Conservation (phyloP, 164 flowering plant genomes). For the Akebia trifoliata region DNA sequence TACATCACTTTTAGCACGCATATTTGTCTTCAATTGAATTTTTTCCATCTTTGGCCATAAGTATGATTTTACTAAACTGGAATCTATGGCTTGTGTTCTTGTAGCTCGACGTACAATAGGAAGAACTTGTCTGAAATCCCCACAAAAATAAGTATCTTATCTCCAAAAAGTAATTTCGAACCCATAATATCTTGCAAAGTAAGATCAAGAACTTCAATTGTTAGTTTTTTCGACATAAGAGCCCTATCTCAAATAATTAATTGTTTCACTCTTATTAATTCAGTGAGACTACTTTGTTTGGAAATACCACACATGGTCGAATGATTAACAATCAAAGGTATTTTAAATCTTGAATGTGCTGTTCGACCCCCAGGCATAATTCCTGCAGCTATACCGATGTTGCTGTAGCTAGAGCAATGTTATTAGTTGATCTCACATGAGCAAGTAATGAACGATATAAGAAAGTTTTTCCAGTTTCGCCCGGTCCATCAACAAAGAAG, state of each 20-base stretch:
- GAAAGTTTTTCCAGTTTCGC: background rate
- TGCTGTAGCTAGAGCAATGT: background rate
- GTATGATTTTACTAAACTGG: background rate
- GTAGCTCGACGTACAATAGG: background rate
- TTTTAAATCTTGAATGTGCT: background rate
- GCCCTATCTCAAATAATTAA: slow-evolving; percentile 15
- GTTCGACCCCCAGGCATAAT: background rate
- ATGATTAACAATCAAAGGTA: background rate
- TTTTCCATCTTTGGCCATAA: no score
- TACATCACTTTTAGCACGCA: background rate
- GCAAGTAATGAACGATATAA: background rate
- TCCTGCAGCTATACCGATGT: background rate
- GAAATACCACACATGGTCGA: background rate
- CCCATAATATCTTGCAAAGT: slow-evolving; percentile 8
- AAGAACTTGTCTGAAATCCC: slow-evolving; percentile 9
- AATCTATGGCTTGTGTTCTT: background rate
- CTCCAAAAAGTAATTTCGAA: background rate
- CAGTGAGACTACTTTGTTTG: background rate
- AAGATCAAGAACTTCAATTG: slow-evolving; percentile 11
- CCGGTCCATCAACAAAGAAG: slow-evolving; percentile 3
- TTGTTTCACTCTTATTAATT: background rate
- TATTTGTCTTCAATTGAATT: background rate
- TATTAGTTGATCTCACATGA: background rate
- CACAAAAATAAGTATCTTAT: slow-evolving; percentile 12
- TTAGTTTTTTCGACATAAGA: background rate